Percentiles rank a stretch among this genome's conserved stretches.
Evolutionary conservation across 371 early-diverging fungal species (phyloP).

Genomic region (Mucor velutinosus): DNA sequence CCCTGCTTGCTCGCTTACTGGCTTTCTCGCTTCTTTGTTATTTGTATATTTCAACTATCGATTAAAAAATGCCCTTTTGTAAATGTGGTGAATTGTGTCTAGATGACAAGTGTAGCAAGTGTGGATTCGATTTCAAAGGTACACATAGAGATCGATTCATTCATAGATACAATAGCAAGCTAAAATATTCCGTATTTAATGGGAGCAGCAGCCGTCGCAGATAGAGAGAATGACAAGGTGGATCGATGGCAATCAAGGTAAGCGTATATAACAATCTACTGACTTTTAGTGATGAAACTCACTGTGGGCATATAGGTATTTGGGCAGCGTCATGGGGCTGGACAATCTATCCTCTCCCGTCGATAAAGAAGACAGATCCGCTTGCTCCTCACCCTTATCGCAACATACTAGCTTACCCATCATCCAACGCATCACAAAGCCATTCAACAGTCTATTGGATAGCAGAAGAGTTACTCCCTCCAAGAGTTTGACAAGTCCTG

Average conservation of each 20-base stretch:
- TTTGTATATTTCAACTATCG: not conserved
- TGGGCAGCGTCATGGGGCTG: constrained; percentile 17
- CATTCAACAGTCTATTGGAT: constrained; percentile 14
- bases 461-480: not conserved
- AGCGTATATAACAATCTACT: too few relatives aligned
- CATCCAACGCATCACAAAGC: constrained; percentile 8
- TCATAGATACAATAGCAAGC: not conserved
- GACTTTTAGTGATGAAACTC: not conserved
- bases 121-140: constrained; percentile 23
- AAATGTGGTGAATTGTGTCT: constrained; percentile 42
- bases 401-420: constrained; percentile 8
- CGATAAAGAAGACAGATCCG: not conserved
- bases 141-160: not conserved
- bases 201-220: not conserved
- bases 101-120: constrained; percentile 33
- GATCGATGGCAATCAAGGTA: constrained; percentile 30
- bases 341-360: constrained; percentile 2
- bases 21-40: not conserved
- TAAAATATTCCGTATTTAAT: not conserved
- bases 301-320: not conserved
- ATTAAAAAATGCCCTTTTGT: constrained; percentile 39
- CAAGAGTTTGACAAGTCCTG: not conserved
- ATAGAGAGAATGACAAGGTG: not conserved
- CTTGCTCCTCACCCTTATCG: constrained; percentile 10
- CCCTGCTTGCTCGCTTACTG: not conserved